Evolutionary conservation across 805 yeast genomes (phyloP), one percentile per base, ranked within the genome.

Genomic region (Peterozyma toletana): DNA sequence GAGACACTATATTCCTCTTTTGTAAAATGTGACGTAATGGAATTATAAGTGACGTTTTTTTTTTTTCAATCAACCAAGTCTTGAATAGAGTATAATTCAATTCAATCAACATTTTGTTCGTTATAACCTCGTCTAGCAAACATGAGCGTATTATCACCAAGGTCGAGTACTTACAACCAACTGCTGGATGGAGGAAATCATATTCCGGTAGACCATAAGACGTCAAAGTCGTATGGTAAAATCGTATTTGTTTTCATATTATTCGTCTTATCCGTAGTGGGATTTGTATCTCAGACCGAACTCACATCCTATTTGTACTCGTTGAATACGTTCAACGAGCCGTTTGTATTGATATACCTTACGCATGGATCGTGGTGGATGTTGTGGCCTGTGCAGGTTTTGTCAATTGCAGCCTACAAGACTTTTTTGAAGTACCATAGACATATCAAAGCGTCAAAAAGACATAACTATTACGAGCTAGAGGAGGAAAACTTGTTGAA

Each of bases 241-340:
- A 54, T 76, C n/a, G 46, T 64, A 4, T 68, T 73, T 50, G 77
- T 80, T 5, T 61, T 65, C 3, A 50, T 63, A 1, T 67, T 83
- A 2, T 71, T 80, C 36, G 11, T 68, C 1, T 46, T 76, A 1
- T 74, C 83, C 0, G 50, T 80, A 46, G 54, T 75, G 7, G 54
- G 89, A 3, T 88, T 88, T 62, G 89, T 88, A 4, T 54, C 72
- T 13, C 96, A 87, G 57, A 87, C 96, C 0, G 96, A 87, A 57
- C 67, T 81, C 47, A 86, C 95, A 2, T 73, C 87, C 6, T 80
- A 80, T 44, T 70, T 87, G 5, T 83, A 86, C 55, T 65, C 69
- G 30, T 58, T 70, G 21, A 73, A 71, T 3, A 21, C 27, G 7
- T 87, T 78, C 59, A 58, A 73, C 41, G 89, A 86, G 55, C 96